phyloP scores from a whole-genome alignment of 2,329 filamentous ascomycete species.

The Pseudogymnoascus pannorum region DNA sequence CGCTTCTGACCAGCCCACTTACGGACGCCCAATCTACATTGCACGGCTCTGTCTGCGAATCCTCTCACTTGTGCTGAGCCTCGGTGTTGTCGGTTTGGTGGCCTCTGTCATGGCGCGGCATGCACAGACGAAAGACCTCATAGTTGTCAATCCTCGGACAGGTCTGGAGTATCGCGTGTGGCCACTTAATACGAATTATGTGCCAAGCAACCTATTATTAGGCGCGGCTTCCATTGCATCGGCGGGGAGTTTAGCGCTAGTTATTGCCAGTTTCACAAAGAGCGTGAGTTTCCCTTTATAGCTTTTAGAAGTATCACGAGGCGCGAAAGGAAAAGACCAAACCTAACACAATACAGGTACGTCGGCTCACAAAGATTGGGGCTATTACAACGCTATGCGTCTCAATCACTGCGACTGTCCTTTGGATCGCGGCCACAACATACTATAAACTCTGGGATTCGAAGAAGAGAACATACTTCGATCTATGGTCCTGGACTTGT shows the following conservation, averaged over 20 bases:
- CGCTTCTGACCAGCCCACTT: not conserved
- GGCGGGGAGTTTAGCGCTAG: not conserved
- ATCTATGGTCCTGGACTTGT: not conserved
- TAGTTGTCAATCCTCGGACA: not conserved
- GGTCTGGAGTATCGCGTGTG: not conserved
- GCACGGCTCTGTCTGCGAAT: not conserved
- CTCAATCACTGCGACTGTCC: not conserved
- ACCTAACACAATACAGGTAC: not conserved
- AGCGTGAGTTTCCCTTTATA: not conserved
- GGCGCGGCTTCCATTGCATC: not conserved
- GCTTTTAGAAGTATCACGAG: not conserved
- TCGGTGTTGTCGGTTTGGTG: constrained; percentile 1
- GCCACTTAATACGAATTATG: not conserved
- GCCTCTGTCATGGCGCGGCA: not conserved
- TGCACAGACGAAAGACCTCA: not conserved
- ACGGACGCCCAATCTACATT: not conserved
- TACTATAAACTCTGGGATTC: constrained; percentile 2
- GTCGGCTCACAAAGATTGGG: not conserved
- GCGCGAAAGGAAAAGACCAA: not conserved
- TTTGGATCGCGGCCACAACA: constrained; percentile 1
- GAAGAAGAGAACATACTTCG: not conserved
- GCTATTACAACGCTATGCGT: constrained; percentile 1
- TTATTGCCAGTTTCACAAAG: not conserved
- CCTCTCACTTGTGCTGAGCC: not conserved
- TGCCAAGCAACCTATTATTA: not conserved